Percentiles rank a stretch among this genome's conserved stretches.
Conservation (phyloP, 345 rosid genomes). For the Combretum micranthum region DNA sequence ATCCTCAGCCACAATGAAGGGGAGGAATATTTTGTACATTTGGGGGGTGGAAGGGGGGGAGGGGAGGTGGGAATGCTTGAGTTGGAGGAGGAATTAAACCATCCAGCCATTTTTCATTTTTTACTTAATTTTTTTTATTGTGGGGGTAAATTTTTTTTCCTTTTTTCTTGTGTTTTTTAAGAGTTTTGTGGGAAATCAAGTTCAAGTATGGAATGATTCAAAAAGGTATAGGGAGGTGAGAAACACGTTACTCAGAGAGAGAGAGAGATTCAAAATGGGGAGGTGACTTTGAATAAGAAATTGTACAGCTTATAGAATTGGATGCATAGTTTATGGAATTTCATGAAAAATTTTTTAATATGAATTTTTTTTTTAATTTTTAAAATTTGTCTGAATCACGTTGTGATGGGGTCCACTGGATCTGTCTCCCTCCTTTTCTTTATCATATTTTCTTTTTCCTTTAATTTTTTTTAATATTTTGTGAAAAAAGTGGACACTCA, state of each 20-base stretch:
- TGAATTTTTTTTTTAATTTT: background rate
- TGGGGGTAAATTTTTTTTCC: no score
- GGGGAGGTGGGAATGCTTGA: background rate
- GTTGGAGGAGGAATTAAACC: constrained; percentile 9
- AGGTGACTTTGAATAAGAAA: constrained; percentile 30
- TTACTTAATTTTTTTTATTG: constrained; percentile 6
- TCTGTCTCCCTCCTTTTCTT: background rate
- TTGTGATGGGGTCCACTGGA: background rate
- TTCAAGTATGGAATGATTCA: constrained; percentile 24
- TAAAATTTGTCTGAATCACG: constrained; percentile 12
- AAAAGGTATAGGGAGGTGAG: constrained; percentile 21
- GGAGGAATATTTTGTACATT: constrained; percentile 30
- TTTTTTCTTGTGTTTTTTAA: constrained; percentile 18
- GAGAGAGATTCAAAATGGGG: constrained; percentile 25
- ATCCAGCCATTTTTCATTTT: constrained; percentile 13
- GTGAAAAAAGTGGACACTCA: background rate
- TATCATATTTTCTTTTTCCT: constrained; percentile 1
- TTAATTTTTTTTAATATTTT: background rate
- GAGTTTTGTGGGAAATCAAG: constrained; percentile 12
- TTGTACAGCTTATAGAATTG: constrained; percentile 47
- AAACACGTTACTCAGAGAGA: constrained; percentile 2
- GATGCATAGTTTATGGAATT: constrained; percentile 25
- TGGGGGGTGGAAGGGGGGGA: constrained; percentile 11
- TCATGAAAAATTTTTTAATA: background rate
- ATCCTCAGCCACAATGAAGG: constrained; percentile 16